Evolutionary conservation across 371 early-diverging fungal species (phyloP).

Genomic region (Massospora cicadina): DNA sequence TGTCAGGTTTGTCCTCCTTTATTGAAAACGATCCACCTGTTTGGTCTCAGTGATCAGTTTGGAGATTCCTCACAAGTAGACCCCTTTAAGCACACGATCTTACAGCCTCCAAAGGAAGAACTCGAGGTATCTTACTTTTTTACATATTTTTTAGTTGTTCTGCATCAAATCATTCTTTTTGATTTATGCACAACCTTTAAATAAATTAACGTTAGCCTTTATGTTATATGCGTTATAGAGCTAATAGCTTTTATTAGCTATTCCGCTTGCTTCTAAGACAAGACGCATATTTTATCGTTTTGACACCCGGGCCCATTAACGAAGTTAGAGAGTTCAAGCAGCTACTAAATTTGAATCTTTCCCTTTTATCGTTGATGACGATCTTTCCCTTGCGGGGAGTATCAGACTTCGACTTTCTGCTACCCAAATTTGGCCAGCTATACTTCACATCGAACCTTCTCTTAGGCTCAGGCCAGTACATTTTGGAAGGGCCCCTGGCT

Average conservation of each 20-base stretch:
- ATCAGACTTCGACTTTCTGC: background rate
- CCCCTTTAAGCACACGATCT: background rate
- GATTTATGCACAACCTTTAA: too few species aligned
- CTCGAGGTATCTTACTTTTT: background rate
- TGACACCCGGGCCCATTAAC: background rate
- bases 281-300: conserved; percentile 2
- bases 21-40: conserved; percentile 5
- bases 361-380: conserved; percentile 4
- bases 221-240: background rate
- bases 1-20: conserved; percentile 6
- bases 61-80: background rate
- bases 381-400: background rate
- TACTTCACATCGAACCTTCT: conserved; percentile 3
- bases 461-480: background rate
- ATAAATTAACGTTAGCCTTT: too few species aligned
- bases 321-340: background rate
- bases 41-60: background rate
- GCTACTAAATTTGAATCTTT: background rate
- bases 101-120: background rate
- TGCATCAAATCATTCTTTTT: too few species aligned
- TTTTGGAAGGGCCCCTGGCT: conserved; percentile 8
- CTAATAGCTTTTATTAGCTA: background rate
- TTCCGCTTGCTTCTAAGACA: background rate
- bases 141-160: too few species aligned
- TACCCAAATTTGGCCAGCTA: conserved; percentile 2